Percentiles rank a stretch among this genome's conserved stretches.
These are phyloP conservation scores for Planoprotostelium fungivorum DNA, from an alignment of 78 protist genomes.

Conservation along the genomic window DNA sequence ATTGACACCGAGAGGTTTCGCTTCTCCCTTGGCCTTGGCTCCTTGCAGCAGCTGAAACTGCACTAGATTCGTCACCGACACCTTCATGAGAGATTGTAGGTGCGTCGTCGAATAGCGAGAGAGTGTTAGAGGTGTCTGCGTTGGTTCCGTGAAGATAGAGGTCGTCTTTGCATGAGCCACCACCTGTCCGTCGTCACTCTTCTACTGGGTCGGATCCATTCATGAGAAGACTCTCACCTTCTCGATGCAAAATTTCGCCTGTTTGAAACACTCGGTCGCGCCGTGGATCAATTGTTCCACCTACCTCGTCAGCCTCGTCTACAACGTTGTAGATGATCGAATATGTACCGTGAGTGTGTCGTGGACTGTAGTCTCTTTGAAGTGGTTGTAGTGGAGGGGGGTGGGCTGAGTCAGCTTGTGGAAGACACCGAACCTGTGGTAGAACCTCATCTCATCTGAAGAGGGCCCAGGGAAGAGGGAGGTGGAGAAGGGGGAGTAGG, in stretches of 20 bases:
- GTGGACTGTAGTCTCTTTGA: background rate
- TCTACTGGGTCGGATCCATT: no score
- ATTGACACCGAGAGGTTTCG: background rate
- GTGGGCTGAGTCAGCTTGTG: background rate
- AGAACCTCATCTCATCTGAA: background rate
- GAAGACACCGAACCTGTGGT: background rate
- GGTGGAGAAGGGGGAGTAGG: background rate
- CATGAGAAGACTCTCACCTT: no score
- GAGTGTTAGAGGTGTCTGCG: background rate
- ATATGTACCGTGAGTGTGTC: background rate
- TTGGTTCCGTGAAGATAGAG: background rate
- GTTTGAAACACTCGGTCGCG: background rate
- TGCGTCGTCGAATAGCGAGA: background rate
- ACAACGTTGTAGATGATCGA: background rate
- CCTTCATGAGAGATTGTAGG: background rate
- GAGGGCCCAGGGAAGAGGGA: background rate
- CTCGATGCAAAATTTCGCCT: background rate
- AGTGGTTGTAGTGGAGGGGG: background rate
- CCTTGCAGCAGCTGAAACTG: background rate
- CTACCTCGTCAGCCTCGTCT: background rate
- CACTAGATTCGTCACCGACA: background rate
- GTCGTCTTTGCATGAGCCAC: background rate
- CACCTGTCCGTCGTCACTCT: no score
- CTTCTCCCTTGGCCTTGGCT: background rate
- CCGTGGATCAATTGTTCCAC: background rate